phyloP scores from a whole-genome alignment of 495 filamentous ascomycete genomes.

The Pyrenula aspistea region DNA sequence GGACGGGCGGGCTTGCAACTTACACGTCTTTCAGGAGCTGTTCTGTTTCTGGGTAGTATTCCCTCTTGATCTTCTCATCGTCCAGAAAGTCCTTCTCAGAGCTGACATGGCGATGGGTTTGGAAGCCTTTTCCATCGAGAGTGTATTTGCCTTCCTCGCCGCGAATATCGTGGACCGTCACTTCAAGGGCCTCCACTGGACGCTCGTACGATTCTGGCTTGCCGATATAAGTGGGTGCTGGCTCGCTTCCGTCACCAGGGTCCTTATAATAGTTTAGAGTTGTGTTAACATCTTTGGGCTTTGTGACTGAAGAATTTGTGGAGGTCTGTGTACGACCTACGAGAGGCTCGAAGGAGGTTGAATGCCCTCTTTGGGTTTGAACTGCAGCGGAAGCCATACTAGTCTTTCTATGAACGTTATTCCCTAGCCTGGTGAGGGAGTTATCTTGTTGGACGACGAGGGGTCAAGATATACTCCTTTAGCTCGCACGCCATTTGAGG shows the following conservation, averaged over 20 bases:
- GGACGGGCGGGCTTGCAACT: slow-evolving; percentile 4
- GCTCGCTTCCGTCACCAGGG: slow-evolving; percentile 43
- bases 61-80: slow-evolving; percentile 52
- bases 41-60: slow-evolving; percentile 58
- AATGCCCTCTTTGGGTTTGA: slow-evolving; percentile 13
- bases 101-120: slow-evolving; percentile 35
- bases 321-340: slow-evolving; percentile 7
- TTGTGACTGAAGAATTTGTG: slow-evolving; percentile 8
- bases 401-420: too few species aligned
- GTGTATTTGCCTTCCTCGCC: slow-evolving; percentile 37
- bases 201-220: slow-evolving; percentile 39
- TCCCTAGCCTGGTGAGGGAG: too few species aligned
- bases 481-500: not conserved
- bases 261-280: slow-evolving; percentile 49
- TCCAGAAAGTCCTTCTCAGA: slow-evolving; percentile 40
- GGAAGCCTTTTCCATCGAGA: slow-evolving; percentile 36
- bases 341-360: slow-evolving; percentile 5
- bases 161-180: slow-evolving; percentile 32
- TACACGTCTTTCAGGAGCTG: slow-evolving; percentile 50
- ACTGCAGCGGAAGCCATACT: slow-evolving; percentile 28
- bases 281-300: slow-evolving; percentile 38
- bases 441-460: not conserved
- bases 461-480: not conserved
- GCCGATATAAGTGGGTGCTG: slow-evolving; percentile 33
- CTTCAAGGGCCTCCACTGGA: slow-evolving; percentile 17